phyloP scores from a whole-genome alignment of 2,329 filamentous ascomycete genomes.

The Penicillium capsulatum region DNA sequence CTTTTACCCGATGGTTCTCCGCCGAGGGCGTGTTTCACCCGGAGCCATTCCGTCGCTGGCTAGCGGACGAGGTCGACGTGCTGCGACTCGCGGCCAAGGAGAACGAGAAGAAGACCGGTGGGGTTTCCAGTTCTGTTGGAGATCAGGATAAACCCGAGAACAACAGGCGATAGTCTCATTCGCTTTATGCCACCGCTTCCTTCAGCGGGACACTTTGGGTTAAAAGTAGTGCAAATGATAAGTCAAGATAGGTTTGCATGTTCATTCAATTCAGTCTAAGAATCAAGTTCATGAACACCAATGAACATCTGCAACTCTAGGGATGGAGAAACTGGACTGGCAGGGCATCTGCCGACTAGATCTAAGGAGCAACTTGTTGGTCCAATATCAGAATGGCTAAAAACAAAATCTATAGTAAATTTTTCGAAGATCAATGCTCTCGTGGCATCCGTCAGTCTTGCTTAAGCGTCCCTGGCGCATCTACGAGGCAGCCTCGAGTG shows the following conservation, averaged over 20 bases:
- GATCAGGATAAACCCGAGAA: conserved; percentile 1
- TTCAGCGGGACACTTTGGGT: too few relatives aligned
- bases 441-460: conserved; percentile 14
- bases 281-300: neutral
- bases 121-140: conserved; percentile 13
- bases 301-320: too few relatives aligned
- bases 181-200: too few relatives aligned
- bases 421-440: conserved; percentile 8
- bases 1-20: conserved; percentile 60
- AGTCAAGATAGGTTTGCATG: conserved; percentile 5
- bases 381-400: conserved; percentile 18
- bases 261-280: neutral
- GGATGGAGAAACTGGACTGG: too few relatives aligned
- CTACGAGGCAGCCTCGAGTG: conserved; percentile 33
- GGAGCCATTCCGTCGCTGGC: conserved; percentile 59
- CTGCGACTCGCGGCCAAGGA: conserved; percentile 48
- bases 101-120: conserved; percentile 31
- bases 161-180: conserved; percentile 10
- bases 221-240: conserved; percentile 5
- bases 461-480: too few relatives aligned
- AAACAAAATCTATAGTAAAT: conserved; percentile 20
- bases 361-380: conserved; percentile 3
- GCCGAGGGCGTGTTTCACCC: conserved; percentile 56
- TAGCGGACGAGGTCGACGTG: conserved; percentile 55
- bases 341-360: neutral